Conservation (phyloP, 2,329 filamentous ascomycete genomes). For the Drechslerella dactyloides region DNA sequence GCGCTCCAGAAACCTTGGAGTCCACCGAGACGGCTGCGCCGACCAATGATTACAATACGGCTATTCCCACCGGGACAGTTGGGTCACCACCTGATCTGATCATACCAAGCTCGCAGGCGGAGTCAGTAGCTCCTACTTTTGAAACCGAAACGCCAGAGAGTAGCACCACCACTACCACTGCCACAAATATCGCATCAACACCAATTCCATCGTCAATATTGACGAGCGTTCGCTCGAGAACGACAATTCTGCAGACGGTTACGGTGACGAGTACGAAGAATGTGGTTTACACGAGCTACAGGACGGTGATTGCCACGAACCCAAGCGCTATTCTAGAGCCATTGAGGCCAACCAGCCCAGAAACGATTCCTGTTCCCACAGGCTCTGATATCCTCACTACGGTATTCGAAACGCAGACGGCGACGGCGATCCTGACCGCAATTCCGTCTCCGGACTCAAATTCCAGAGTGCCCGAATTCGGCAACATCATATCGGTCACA, state of each 20-base stretch:
- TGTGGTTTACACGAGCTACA: slow-evolving; percentile 1
- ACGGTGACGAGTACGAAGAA: slow-evolving; percentile 19
- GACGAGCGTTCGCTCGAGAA: background rate
- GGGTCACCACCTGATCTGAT: slow-evolving; percentile 15
- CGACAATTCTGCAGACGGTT: slow-evolving; percentile 21
- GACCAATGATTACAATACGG: slow-evolving; percentile 9
- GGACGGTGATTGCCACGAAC: slow-evolving; percentile 1
- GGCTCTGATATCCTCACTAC: slow-evolving; percentile 16
- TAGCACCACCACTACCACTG: background rate
- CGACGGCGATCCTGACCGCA: background rate
- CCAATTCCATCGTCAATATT: background rate
- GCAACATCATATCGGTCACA: slow-evolving; percentile 32
- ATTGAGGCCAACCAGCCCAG: background rate
- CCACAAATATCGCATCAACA: background rate
- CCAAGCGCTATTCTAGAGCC: slow-evolving; percentile 13
- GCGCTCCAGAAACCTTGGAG: slow-evolving; percentile 13
- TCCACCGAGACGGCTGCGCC: slow-evolving; percentile 4
- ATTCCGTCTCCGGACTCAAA: background rate
- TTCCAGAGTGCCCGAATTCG: slow-evolving; percentile 22
- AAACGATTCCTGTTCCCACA: slow-evolving; percentile 19
- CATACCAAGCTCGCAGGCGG: slow-evolving; percentile 3
- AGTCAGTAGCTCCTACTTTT: background rate
- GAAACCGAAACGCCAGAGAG: too few relatives aligned
- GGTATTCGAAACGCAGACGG: slow-evolving; percentile 29
- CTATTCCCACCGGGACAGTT: slow-evolving; percentile 1